Percentiles rank a stretch among this genome's conserved stretches.
phyloP scores from a whole-genome alignment of 352 stramenopile species.

The Globisporangium paroecandrum region DNA sequence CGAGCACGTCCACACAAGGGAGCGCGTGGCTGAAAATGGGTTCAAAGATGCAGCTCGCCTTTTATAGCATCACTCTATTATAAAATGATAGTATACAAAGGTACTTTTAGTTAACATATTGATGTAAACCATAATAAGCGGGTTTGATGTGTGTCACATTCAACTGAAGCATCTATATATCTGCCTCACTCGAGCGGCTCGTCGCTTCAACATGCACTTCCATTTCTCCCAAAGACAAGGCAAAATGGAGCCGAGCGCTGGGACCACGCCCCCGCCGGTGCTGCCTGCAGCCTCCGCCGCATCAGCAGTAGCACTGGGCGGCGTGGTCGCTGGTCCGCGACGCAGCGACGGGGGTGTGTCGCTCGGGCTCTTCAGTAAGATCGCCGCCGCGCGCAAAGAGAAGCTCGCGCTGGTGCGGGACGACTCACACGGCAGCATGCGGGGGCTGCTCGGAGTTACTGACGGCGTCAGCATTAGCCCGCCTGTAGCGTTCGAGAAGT shows the following conservation, averaged over 20 bases:
- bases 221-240: background rate
- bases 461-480: background rate
- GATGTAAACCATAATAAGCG: too few relatives aligned
- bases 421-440: conserved; percentile 11
- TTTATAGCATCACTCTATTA: too few relatives aligned
- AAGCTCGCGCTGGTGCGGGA: conserved; percentile 34
- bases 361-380: conserved; percentile 73
- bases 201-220: background rate
- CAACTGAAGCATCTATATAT: too few relatives aligned
- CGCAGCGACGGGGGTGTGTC: conserved; percentile 40
- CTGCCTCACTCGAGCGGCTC: too few relatives aligned
- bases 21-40: background rate
- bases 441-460: background rate
- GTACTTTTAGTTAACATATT: too few relatives aligned
- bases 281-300: background rate
- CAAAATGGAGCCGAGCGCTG: background rate
- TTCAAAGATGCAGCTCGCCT: too few relatives aligned
- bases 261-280: background rate
- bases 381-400: conserved; percentile 64
- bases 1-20: background rate
- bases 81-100: too few relatives aligned
- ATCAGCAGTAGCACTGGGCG: background rate
- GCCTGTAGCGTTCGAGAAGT: background rate
- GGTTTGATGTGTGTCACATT: too few relatives aligned
- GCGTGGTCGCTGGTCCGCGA: background rate